Base-by-base conservation (phyloP, 2,329 filamentous ascomycete genomes). In the Xylaria sp. region DNA sequence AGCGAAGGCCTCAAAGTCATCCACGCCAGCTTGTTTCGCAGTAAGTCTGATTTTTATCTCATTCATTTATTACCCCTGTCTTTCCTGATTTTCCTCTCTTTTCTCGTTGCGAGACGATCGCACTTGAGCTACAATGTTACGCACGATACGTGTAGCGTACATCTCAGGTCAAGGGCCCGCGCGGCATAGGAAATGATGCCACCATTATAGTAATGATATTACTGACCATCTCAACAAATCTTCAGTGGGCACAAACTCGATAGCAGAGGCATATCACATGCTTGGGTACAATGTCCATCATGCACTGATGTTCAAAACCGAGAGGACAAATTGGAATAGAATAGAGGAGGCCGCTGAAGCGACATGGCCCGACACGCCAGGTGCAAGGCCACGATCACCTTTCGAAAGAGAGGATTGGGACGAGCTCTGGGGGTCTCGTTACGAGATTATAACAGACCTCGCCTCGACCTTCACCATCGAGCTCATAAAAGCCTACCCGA, bases 361-460 rank as follows among this genome's bases (percentile, higher is more conserved):
- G 28, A 57, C 56, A 5, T 64, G 37, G 51, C 61, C 57, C 17
- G 12, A 8, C 3, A 23, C 35, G 3, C 51, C 43, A 11, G 37
- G 31, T 19, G 46, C 51, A 31, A 50, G n/a, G 1, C 45, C 57
- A 15, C 57, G 61, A 14, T 31, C 57, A 2, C 47, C 52, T 9
- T 61, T 57, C 19, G 53, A n/a, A 17, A 35, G 52, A 38, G 47
- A 4, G 2, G 61, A 64, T n/a, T 64, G 61, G 61, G 61, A 64
- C 21, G 46, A 28, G 11, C 35, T 64, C 47, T 60, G 61, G 53
- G 52, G 45, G 11, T n/a, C 21, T 0, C 33, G 53, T 25, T 71
- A 65, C 51, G 67, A 69, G n/a, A 62, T 57, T n/a, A 60, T 67
- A 1, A 68, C 65, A 2, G 70, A 72, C 11, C n/a, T 68, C 6